Base-by-base conservation (phyloP, 352 stramenopile genomes). In the Phytopythium cucurbitacearum region DNA sequence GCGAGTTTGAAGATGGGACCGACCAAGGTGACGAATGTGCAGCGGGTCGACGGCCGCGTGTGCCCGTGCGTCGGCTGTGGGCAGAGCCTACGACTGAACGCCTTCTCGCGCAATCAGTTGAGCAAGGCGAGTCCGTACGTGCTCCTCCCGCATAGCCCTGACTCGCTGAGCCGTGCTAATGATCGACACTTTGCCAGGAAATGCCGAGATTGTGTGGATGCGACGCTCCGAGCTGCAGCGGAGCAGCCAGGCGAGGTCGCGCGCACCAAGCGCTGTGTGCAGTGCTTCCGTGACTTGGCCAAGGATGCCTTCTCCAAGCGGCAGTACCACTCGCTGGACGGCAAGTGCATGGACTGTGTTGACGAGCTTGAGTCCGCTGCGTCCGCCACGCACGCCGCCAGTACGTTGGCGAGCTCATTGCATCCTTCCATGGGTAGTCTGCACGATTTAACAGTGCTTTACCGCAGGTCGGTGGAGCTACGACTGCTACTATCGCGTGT, bases 291-390 rank as follows among this genome's bases (percentile, higher is more conserved):
- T 48, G 75, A 77, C 40, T 56, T 87, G n/a, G 51, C 70, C 0
- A 82, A 81, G 48, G 55, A 68, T 3, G 65, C 56, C 13, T 91
- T 87, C 55, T 91, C 80, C 52, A 91, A 91, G 65, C 78, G 80
- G 7, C 80, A 91, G 64, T 68, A 67, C 40, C 69, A 86, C 10
- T 59, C 79, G 48, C 45, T 81, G 39, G 74, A 88, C 34, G 65
- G 76, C 65, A 91, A 91, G 57, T 91, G 80, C 57, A 69, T 59
- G 16, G 11, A 39, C 5, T 91, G 80, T 36, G 71, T 91, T 3
- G 39, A 66, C 5, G 65, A 82, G 28, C 67, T 91, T 4, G 70
- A 87, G 46, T 57, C 50, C 0, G 69, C 69, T 0, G 64, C 71
- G 38, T 49, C 53, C 10, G 60, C 55, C 9, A 62, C 62, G 0